Percentiles rank a stretch among this genome's conserved stretches.
Evolutionary conservation across 495 filamentous ascomycete genomes (phyloP).

Genomic region (Astrocystis sublimbata): DNA sequence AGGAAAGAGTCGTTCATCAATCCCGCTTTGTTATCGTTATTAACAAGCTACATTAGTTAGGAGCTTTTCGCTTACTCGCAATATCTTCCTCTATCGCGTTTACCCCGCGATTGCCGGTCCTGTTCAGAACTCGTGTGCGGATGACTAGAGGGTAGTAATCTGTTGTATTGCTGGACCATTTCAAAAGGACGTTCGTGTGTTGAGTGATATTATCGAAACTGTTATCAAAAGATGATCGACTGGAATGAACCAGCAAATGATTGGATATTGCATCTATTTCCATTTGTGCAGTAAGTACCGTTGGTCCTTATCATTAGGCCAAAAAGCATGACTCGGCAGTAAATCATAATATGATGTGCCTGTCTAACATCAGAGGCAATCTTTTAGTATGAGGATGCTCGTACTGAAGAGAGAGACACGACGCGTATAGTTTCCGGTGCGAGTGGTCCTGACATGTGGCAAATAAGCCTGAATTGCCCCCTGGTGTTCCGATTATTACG

Average conservation of each 20-base stretch:
- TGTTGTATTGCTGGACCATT: constrained; percentile 30
- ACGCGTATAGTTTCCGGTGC: background rate
- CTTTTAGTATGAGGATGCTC: no score
- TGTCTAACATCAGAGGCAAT: background rate
- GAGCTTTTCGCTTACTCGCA: constrained; percentile 27
- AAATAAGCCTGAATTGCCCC: constrained; percentile 10
- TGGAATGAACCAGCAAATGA: background rate
- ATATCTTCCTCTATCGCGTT: constrained; percentile 36
- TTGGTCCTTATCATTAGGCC: no score
- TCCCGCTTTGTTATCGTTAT: constrained; percentile 27
- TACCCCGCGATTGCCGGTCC: constrained; percentile 30
- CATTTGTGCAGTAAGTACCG: background rate
- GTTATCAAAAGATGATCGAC: constrained; percentile 26
- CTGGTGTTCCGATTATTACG: background rate
- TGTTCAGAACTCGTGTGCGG: constrained; percentile 37
- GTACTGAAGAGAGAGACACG: no score
- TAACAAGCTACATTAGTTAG: background rate
- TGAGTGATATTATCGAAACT: constrained; percentile 29
- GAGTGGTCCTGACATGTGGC: background rate
- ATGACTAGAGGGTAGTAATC: constrained; percentile 36
- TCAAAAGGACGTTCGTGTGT: constrained; percentile 27
- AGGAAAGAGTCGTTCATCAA: constrained; percentile 33
- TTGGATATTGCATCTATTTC: background rate
- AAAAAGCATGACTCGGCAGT: background rate
- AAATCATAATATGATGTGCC: background rate